Evolutionary conservation across 2,329 filamentous ascomycete species (phyloP), one percentile per base, ranked within the genome.

Genomic region (Colletotrichum sansevieriae): DNA sequence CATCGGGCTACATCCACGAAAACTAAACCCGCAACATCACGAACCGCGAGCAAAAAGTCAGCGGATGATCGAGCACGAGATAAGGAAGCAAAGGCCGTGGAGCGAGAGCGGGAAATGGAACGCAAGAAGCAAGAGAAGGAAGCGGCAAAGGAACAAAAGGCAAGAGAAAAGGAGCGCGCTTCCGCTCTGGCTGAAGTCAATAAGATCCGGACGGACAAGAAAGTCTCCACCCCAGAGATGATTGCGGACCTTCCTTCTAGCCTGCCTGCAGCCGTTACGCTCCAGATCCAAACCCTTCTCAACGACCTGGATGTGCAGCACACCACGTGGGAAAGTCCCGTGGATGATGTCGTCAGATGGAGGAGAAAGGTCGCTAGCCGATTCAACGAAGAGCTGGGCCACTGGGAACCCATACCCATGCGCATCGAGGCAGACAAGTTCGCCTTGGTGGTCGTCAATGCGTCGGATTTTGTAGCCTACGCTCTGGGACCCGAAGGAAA

Each of bases 141-240:
- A 63, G 79, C 83, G 0, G 85, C 85, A 56, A 92, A 88, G 73
- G 88, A 90, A 64, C 83, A 88, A 58, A 91, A 88, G 71, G 85
- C 84, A 0, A 79, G 81, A 7, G 88, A 93, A 71, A 93, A 91
- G 73, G 86, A 90, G 71, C 82, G 83, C 3, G 88, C 87, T 11
- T 87, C 88, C 7, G 91, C 92, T 8, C 79, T 95, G 22, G 88
- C 88, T 3, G 89, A 92, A 71, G 91, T 90, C 47, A 95, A 95
- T 78, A 93, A 91, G 74, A 80, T 90, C 10, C 88, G 89, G 59
- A 89, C 88, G 0, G 90, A 94, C 79, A 94, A 93, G 79, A 93
- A 92, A 72, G 81, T 90, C 0, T 91, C 92, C 0, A 87, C 89
- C 0, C 86, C 86, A 0, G 92, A 96, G 77, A 95, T 96, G 92